phyloP scores from a whole-genome alignment of 192 early-diverging fungal genomes.

The Chytriomyces sp. region DNA sequence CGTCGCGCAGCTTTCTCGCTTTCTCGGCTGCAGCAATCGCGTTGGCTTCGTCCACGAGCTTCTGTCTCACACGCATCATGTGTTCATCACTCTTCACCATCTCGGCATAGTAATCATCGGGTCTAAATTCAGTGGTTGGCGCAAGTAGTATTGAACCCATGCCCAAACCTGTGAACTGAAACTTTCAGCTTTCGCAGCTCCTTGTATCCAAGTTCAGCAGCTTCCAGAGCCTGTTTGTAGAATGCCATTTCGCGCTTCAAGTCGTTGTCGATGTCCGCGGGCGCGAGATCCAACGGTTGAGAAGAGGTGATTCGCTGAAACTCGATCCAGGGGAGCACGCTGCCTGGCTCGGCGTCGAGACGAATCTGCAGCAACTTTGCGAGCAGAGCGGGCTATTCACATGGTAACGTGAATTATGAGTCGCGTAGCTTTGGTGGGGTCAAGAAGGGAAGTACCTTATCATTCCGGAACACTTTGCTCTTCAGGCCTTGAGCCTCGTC shows the following conservation, averaged over 20 bases:
- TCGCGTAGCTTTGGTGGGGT: background rate
- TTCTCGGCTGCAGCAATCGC: constrained; percentile 80
- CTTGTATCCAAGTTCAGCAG: constrained; percentile 68
- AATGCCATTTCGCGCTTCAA: constrained; percentile 92
- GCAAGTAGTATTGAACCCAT: too few species aligned
- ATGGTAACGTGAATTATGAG: background rate
- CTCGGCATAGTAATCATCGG: constrained; percentile 97
- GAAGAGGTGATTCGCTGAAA: constrained; percentile 42
- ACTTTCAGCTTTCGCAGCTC: constrained; percentile 65
- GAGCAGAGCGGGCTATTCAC: constrained; percentile 38
- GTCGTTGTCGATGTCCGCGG: constrained; percentile 77
- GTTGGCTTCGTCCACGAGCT: constrained; percentile 81
- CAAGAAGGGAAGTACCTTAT: constrained; percentile 16
- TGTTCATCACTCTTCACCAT: constrained; percentile 98
- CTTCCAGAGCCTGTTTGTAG: constrained; percentile 87
- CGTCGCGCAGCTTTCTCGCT: constrained; percentile 82
- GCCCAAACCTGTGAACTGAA: constrained; percentile 71
- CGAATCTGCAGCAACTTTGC: constrained; percentile 46
- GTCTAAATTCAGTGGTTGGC: too few species aligned
- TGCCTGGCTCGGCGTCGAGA: constrained; percentile 27
- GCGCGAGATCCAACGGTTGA: constrained; percentile 31
- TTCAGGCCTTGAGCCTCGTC: too few species aligned
- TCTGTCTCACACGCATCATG: constrained; percentile 87
- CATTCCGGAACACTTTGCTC: constrained; percentile 13
- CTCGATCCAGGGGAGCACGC: constrained; percentile 55